Base-by-base conservation (phyloP, 1,284 basidiomycete genomes). In the Malassezia furfur region DNA sequence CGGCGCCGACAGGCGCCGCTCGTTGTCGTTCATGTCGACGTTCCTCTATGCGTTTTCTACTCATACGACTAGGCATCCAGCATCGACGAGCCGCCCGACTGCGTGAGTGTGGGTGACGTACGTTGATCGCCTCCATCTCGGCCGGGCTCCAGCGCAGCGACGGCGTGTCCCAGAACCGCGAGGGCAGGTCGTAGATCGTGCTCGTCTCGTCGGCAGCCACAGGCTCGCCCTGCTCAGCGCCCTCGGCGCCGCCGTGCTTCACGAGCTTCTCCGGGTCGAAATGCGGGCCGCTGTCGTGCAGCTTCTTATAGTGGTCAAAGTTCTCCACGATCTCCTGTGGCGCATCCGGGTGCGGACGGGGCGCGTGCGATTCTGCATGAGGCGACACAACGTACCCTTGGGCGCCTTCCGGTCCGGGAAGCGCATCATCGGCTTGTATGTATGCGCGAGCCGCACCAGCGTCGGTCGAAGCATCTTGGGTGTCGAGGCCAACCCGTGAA, bases 91-190 rank as follows among this genome's bases (percentile, higher is more conserved):
- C 55, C 55, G 35, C 55, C 55, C 31, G 55, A 57, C 55, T 57
- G 25, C 11, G 30, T 57, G 12, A 50, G 41, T 8, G 3, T 15
- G 15, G 25, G n/a, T 9, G 30, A 57, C 54, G 19, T 52, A 72
- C 70, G 62, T 65, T 71, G 39, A 74, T 56, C 4, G 66, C 68
- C 34, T 73, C 72, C 57, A 74, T 67, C 52, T 74, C 72, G 5
- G 52, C 64, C 28, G 67, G 65, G 12, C 53, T 57, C 34, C 61
- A 60, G 1, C 44, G 43, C 17, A 74, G 41, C 12, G 66, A 57
- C 2, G 62, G 57, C 8, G 72, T 74, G 37, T 59, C 56, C 72
- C 72, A 74, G 54, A 72, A 74, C 34, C 69, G 50, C 21, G 61
- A 53, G 1, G 72, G 70, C 22, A 74, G 45, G 19, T 65, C 53